Base-by-base conservation (phyloP, 176 grass and related monocot genomes). In the Urochloa ruziziensis region DNA sequence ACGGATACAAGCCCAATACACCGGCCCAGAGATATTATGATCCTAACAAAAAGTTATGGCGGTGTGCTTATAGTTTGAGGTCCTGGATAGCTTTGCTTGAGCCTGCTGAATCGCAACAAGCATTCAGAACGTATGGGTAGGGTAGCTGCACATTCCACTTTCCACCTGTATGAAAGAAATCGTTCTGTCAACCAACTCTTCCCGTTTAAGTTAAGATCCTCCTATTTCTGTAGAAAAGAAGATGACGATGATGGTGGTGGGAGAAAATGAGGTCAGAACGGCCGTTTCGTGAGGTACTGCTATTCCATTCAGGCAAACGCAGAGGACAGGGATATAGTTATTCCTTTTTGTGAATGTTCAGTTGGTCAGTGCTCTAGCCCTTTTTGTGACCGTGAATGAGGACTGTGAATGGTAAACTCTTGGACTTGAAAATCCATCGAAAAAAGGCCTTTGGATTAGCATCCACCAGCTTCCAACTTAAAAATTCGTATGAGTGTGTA, bases 201-300 rank as follows among this genome's bases (percentile, higher is more conserved):
- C 54, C 44, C 71, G 83, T 85, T 77, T 30, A 89, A 77, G 87
- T 9, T 39, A 89, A 89, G 77, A 11, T 49, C 33, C 33, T 65
- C 46, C 13, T 7, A 42, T 79, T 84, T 72, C 4, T 4, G 25
- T 21, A 27, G 1, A 8, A 11, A 30, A 70, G 4, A 12, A 46
- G 23, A 19, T 2, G 40, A 23, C 12, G 17, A 8, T 1, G 42
- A 37, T 18, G 42, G 6, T 44, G 5, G 52, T 27, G 19, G 56
- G 36, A 21, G n/a, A 29, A 27, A 61, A 40, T 61, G 13, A 30
- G 52, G 56, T 5, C 27, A 23, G 58, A 46, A 79, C 60, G 61
- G 40, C 27, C 2, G 18, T 25, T 32, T 21, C 16, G 27, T 33
- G 40, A 63, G 42, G 39, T 62, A 10, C 4, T 32, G 39, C 39